These are phyloP conservation scores for Oemleria cerasiformis DNA, from an alignment of 306 rosid species.

Conservation along the genomic window DNA sequence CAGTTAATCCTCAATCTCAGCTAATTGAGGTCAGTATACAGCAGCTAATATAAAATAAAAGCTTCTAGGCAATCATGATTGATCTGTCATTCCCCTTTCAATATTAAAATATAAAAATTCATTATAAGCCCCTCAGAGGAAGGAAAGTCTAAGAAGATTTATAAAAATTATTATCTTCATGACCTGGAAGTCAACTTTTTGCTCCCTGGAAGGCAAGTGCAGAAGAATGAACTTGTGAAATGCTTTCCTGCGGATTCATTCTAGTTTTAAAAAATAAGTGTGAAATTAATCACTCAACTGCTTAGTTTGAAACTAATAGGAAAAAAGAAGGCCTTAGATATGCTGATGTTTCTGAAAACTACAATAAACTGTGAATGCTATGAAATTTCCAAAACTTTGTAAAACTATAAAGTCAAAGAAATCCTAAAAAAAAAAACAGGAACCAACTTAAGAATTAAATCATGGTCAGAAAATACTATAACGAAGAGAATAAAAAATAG, in stretches of 20 bases:
- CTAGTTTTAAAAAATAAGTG: not conserved
- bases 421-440: not conserved
- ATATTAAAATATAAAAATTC: not conserved
- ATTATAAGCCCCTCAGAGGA: not conserved
- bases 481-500: conserved; percentile 10
- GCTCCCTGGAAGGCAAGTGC: not conserved
- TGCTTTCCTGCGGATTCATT: not conserved
- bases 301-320: not conserved
- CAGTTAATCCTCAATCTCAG: not conserved
- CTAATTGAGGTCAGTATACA: not conserved
- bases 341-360: not conserved
- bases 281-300: not conserved
- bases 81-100: not conserved
- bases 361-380: conserved; percentile 1
- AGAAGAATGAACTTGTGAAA: not conserved
- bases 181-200: not conserved
- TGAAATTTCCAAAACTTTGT: not conserved
- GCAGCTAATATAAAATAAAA: not conserved
- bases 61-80: not conserved
- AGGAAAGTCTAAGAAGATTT: not conserved
- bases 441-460: not conserved
- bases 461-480: not conserved
- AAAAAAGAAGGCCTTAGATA: not conserved
- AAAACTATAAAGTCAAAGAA: not conserved
- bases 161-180: not conserved